Evolutionary conservation across 2,329 filamentous ascomycete genomes (phyloP), one percentile per base, ranked within the genome.

Genomic region (Alternaria sp.): DNA sequence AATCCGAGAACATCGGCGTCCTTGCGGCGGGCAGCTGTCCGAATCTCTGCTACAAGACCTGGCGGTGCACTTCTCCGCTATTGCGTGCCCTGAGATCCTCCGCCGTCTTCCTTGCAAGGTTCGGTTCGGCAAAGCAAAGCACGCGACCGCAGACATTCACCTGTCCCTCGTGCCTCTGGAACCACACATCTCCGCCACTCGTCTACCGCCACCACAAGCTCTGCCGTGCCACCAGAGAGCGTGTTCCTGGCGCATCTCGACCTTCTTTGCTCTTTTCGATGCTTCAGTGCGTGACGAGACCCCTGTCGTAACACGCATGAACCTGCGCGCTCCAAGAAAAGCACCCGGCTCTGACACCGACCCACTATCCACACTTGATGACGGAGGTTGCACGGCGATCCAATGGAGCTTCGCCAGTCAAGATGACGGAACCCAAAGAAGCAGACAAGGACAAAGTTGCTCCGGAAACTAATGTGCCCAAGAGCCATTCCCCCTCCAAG

Each of bases 351-450:
- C 64, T 68, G 70, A 67, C 66, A 69, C 68, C 58, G 58, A 68
- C 66, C 62, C 66, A 71, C 64, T 66, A 57, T 59, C 66, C 62
- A 58, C 67, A 62, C 66, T 78, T 74, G 72, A 79, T 78, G 77
- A 69, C 72, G 68, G 73, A 75, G 62, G 70, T 68, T 67, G 68
- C 70, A 67, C 70, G 67, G 63, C 59, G 60, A 56, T 62, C 75
- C 69, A 78, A 79, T 78, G 76, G 74, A 74, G 67, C 70, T 58
- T 54, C 69, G 56, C 66, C 73, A 58, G 60, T 61, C 67, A 67
- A 68, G 56, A 74, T 77, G 73, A 75, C 70, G 61, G 65, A 70
- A 53, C 58, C 71, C 61, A 70, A 61, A 63, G 65, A 69, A 61
- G 56, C 67, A 63, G 70, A 68, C 42, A 68, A 73, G 66, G 67